Conservation (phyloP, 2,329 filamentous ascomycete species). For the Biscogniauxia marginata region DNA sequence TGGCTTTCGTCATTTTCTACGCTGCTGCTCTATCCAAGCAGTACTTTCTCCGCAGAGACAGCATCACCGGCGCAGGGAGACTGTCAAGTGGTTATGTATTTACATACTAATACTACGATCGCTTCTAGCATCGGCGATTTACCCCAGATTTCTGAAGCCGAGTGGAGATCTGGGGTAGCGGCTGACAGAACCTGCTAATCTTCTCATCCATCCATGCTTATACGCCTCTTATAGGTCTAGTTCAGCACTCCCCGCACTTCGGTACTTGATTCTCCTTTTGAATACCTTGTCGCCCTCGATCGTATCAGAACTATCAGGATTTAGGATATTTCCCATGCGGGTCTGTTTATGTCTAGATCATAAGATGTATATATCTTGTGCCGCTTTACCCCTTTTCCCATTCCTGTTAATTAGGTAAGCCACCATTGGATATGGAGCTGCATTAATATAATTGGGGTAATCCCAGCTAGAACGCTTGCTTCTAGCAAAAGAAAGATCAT, state of each 20-base stretch:
- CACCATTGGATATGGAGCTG: too few species aligned
- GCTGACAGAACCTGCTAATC: neutral
- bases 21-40: neutral
- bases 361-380: too few species aligned
- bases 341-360: too few species aligned
- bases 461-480: too few species aligned
- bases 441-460: too few species aligned
- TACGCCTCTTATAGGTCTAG: neutral
- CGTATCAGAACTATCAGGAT: too few species aligned
- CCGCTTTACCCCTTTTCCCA: too few species aligned
- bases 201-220: neutral
- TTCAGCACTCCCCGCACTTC: constrained; percentile 31
- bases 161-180: neutral
- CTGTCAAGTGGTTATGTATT: neutral
- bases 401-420: too few species aligned
- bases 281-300: neutral
- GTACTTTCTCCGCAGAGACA: neutral
- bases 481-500: too few species aligned
- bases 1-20: constrained; percentile 16
- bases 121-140: neutral
- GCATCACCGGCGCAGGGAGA: too few species aligned
- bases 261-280: constrained; percentile 21
- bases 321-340: too few species aligned
- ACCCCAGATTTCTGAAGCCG: neutral
- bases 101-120: neutral